Conservation (phyloP, 2,329 filamentous ascomycete genomes). For the Fusarium camptoceras region DNA sequence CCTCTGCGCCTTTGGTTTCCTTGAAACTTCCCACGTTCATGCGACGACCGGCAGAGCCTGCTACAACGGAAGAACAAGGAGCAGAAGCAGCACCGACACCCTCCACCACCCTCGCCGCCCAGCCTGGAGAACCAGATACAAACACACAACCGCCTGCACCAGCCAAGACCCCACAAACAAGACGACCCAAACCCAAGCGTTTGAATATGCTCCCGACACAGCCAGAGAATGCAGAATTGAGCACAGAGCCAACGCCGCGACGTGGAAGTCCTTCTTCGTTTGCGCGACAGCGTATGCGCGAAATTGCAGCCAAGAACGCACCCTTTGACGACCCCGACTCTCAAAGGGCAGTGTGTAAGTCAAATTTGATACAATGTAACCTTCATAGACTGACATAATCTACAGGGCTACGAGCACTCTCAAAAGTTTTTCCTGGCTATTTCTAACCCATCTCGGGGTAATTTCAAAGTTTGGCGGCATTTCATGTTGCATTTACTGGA, state of each 20-base stretch:
- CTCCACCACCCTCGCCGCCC: constrained; percentile 14
- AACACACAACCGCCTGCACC: constrained; percentile 29
- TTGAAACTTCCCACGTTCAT: constrained; percentile 36
- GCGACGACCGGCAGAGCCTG: constrained; percentile 18
- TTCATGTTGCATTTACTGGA: constrained; percentile 29
- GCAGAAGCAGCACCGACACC: constrained; percentile 9
- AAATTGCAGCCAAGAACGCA: constrained; percentile 57
- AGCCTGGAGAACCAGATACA: constrained; percentile 25
- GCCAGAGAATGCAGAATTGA: constrained; percentile 51
- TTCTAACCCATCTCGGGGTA: constrained; percentile 35
- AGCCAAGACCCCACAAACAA: constrained; percentile 39
- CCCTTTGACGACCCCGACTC: constrained; percentile 58
- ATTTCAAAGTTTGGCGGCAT: constrained; percentile 20
- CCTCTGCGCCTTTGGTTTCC: constrained; percentile 46
- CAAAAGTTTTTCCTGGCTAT: constrained; percentile 59
- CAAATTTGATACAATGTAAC: not conserved
- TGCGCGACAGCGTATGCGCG: constrained; percentile 58
- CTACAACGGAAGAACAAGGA: constrained; percentile 9
- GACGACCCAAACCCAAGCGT: constrained; percentile 47
- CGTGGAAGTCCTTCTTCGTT: constrained; percentile 58
- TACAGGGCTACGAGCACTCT: constrained; percentile 57
- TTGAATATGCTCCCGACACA: constrained; percentile 54
- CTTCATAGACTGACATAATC: constrained; percentile 24
- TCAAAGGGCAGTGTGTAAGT: constrained; percentile 56
- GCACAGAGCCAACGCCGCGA: constrained; percentile 46